Conservation (phyloP, 441 rosid genomes). For the Bocquillonia castaneifolia region DNA sequence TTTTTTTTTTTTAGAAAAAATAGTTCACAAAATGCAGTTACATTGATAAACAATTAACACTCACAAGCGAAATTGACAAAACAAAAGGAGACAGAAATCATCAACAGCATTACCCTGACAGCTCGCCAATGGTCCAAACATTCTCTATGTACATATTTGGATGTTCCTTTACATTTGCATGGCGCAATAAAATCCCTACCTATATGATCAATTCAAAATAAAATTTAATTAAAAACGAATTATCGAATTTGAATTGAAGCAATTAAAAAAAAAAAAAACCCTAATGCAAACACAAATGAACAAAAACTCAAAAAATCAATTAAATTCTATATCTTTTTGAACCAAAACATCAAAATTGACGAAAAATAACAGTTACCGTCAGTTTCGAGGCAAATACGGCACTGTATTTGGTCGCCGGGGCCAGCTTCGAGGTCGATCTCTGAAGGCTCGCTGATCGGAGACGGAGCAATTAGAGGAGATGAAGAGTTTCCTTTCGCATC, state of each 20-base stretch:
- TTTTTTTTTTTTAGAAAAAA: too few species aligned
- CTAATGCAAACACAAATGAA: not conserved
- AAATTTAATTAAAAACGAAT: not conserved
- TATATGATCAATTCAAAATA: conserved; percentile 20
- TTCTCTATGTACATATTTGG: conserved; percentile 94
- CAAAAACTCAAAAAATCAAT: not conserved
- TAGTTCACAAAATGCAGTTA: conserved; percentile 3
- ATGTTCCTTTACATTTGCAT: conserved; percentile 97
- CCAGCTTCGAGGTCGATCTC: conserved; percentile 99
- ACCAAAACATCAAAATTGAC: not conserved
- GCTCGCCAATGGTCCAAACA: conserved; percentile 99
- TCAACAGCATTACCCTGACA: conserved; percentile 49
- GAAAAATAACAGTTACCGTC: conserved; percentile 51
- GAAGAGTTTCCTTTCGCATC: conserved; percentile 25
- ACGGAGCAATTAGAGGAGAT: conserved; percentile 76
- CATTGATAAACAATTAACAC: too few species aligned
- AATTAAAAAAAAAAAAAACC: not conserved
- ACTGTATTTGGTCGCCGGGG: conserved; percentile 89
- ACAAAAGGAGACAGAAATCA: too few species aligned
- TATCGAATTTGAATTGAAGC: not conserved
- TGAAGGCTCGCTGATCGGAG: conserved; percentile 55
- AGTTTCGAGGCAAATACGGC: conserved; percentile 97
- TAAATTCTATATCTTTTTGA: too few species aligned
- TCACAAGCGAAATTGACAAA: too few species aligned
- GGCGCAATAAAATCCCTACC: conserved; percentile 99